Evolutionary conservation across 305 asterid species (phyloP).

Genomic region (Lippia alba): DNA sequence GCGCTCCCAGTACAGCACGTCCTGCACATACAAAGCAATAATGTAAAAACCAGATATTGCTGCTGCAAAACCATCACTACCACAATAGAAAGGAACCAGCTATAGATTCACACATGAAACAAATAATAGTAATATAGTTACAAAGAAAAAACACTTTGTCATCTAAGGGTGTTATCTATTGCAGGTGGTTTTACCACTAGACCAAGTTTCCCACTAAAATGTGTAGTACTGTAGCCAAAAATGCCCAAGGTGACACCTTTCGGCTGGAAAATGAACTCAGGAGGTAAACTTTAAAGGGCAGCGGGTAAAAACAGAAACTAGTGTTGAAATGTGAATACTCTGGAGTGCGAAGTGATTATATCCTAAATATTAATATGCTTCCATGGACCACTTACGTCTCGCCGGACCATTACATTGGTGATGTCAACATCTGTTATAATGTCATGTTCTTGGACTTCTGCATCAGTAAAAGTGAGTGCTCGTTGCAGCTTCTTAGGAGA

Average conservation of each 20-base stretch:
- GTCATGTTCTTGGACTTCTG: slow-evolving; percentile 74
- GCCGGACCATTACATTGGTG: slow-evolving; percentile 38
- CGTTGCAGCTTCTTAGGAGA: slow-evolving; percentile 78
- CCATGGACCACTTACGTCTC: slow-evolving; percentile 53
- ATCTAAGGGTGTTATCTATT: too few relatives aligned
- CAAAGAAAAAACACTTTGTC: too few relatives aligned
- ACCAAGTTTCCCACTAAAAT: too few relatives aligned
- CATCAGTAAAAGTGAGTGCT: slow-evolving; percentile 87
- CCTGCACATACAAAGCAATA: slow-evolving; percentile 45
- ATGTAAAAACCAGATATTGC: not conserved
- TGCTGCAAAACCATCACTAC: not conserved
- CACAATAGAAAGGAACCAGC: not conserved
- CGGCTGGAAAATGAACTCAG: too few relatives aligned
- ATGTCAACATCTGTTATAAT: slow-evolving; percentile 43
- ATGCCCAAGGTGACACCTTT: too few relatives aligned
- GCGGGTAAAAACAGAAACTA: too few relatives aligned
- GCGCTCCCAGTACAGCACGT: slow-evolving; percentile 45
- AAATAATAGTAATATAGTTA: not conserved
- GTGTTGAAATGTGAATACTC: not conserved
- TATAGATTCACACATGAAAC: not conserved
- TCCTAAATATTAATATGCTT: not conserved
- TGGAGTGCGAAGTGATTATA: not conserved
- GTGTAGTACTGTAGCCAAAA: too few relatives aligned
- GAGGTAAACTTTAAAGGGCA: too few relatives aligned
- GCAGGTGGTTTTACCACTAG: too few relatives aligned